These are phyloP conservation scores for Anthracocystis walkeri DNA, from an alignment of 1,284 basidiomycete species.

Conservation along the genomic window DNA sequence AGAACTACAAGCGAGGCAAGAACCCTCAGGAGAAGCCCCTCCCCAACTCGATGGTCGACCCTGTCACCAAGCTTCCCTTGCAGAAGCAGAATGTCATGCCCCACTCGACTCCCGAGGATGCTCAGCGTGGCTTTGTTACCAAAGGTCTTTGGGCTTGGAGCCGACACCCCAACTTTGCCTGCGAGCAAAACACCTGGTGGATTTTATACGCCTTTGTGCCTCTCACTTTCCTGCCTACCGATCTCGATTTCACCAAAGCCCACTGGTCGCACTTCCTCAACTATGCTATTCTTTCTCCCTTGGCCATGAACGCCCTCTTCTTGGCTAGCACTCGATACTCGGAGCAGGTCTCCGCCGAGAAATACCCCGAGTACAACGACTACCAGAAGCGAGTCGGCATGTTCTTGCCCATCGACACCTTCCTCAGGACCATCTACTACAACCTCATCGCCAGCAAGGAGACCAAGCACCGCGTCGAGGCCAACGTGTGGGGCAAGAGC, in stretches of 20 bases:
- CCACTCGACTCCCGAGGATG: conserved; percentile 72
- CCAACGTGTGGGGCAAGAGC: conserved; percentile 58
- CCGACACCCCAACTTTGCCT: conserved; percentile 90
- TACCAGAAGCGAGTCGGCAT: conserved; percentile 85
- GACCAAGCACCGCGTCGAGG: conserved; percentile 45
- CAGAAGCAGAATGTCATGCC: conserved; percentile 28
- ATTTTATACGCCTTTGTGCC: conserved; percentile 72
- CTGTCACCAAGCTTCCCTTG: conserved; percentile 34
- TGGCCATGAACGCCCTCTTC: conserved; percentile 63
- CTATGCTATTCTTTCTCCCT: conserved; percentile 56
- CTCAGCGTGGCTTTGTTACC: conserved; percentile 84
- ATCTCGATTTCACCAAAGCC: conserved; percentile 54
- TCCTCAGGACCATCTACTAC: conserved; percentile 68
- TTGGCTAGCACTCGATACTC: conserved; percentile 77
- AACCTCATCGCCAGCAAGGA: conserved; percentile 43
- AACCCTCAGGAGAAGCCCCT: conserved; percentile 45
- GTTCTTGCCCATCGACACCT: conserved; percentile 77
- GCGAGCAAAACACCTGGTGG: conserved; percentile 87
- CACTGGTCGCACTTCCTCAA: conserved; percentile 65
- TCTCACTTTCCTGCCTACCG: conserved; percentile 73
- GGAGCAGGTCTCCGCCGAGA: conserved; percentile 80
- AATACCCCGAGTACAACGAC: conserved; percentile 82
- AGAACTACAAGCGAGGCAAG: conserved; percentile 78
- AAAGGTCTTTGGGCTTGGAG: conserved; percentile 85
- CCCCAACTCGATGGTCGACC: conserved; percentile 26